Base-by-base conservation (phyloP, 192 early-diverging fungal genomes). In the Oehlia diaphana region DNA sequence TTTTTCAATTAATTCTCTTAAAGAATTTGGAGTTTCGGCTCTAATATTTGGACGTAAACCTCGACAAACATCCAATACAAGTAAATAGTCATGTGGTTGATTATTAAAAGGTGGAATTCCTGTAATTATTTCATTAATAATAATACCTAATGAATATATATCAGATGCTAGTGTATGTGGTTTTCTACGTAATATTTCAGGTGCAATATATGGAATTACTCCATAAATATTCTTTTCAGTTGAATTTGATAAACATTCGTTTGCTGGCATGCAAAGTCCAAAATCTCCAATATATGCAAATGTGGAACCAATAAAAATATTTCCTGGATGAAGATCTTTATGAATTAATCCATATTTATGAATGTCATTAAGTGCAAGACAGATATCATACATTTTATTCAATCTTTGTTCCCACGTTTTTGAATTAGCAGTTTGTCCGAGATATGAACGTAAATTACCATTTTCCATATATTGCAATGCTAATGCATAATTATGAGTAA, bases 121-220 rank as follows among this genome's bases (percentile, higher is more conserved):
- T 16, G 69, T 44, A 44, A 35, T 47, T 44, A 72, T 47, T 47
- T 44, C 28, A 23, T 28, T n/a, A 19, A 72, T 72, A 42, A 72
- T n/a, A 9, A 72, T 37, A 12, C 69, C 69, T 35, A 72, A 72
- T 19, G 31, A 12, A 72, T 72, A 72, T 44, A 72, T 42, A 37
- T 72, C 69, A 2, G 69, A 28, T 14, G 35, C 33, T 10, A 35
- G 42, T 23, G 63, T 64, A 64, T 64, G 26, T 28, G n/a, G 4
- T n/a, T 64, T 19, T 26, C 63, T 16, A 26, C 10, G 10, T n/a
- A 64, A 64, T 26, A 64, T 23, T 64, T 64, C 63, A 26, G 63
- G 63, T 19, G 63, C 63, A 6, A 64, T 64, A 64, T 64, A 64
- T 12, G 63, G 63, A 19, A 64, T n/a, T 26, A 64, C 63, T 64